Evolutionary conservation across 192 early-diverging fungal genomes (phyloP), one percentile per base, ranked within the genome.

Genomic region (Funneliformis geosporum): DNA sequence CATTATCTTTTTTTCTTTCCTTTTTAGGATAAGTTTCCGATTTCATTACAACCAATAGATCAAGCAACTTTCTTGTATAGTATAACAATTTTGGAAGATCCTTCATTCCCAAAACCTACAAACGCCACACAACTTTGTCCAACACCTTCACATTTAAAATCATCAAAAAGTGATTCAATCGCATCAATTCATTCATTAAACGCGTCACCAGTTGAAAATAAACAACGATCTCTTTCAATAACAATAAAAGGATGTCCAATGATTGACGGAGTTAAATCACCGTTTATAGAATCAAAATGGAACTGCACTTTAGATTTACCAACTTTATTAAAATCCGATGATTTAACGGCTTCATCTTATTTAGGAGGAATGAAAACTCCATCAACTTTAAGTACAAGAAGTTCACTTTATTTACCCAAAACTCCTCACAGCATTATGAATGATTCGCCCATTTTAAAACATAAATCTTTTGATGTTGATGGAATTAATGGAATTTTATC

Each of bases 51-150:
- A 43, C 86, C 84, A 38, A 78, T 83, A 0, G 89, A 90, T 39
- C 86, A 89, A 80, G 84, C 88, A 61, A 86, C 85, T 5, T 87
- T 90, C 69, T 75, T 90, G 8, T 90, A 86, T 66, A 86, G 84
- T 69, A 81, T 90, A 25, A 86, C 87, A 1, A 70, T 90, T 21
- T 78, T 90, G 25, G 89, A 89, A 64, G 86, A 87, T 77, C 83
- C 39, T 79, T 43, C 43, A n/a, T 27, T 76, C 23, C 75, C 61
- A 23, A 67, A 69, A 25, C 39, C 67, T 10, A 25, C 11, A 10
- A 55, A 27, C 2, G 12, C 43, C 21, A 66, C 40, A 8, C 77
- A 79, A 70, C 25, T 21, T 50, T 78, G 21, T 40, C 74, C 74
- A 25, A 6, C 40, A 44, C 67, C 77, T 12, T 64, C 43, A 27